Conservation (phyloP, 441 rosid genomes). For the Cnidoscolus chayamansa region DNA sequence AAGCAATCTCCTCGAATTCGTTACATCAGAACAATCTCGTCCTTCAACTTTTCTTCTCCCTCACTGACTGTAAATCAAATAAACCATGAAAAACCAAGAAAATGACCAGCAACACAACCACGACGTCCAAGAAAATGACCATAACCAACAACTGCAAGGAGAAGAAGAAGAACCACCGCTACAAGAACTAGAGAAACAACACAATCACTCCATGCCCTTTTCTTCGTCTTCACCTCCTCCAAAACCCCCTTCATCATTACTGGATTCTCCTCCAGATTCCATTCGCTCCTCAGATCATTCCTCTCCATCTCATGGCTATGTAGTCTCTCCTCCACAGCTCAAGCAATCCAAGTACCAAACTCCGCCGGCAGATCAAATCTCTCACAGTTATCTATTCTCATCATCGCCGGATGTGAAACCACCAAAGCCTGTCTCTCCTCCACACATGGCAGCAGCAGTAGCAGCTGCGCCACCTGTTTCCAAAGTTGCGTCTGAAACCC, state of each 20-base stretch:
- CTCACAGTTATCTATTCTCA: conserved; percentile 31
- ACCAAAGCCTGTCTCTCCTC: conserved; percentile 11
- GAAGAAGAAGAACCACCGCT: not conserved
- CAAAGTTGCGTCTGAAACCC: conserved; percentile 16
- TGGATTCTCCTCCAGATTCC: conserved; percentile 15
- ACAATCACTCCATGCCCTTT: not conserved
- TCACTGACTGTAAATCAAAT: too few species aligned
- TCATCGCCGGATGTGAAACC: conserved; percentile 8
- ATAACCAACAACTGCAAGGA: not conserved
- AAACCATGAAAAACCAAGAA: not conserved
- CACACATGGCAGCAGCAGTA: conserved; percentile 16
- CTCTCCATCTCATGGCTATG: conserved; percentile 20
- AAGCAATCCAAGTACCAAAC: conserved; percentile 14
- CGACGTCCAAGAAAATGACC: not conserved
- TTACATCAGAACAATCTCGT: too few species aligned
- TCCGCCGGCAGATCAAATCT: conserved; percentile 17
- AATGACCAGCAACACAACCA: not conserved
- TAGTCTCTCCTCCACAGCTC: conserved; percentile 26
- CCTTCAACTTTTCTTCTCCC: too few species aligned
- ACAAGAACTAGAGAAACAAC: conserved; percentile 10
- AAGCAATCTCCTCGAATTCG: too few species aligned
- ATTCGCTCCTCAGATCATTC: conserved; percentile 20
- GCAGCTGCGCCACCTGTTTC: conserved; percentile 24
- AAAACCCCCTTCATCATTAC: conserved; percentile 5
- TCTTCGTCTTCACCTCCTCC: conserved; percentile 17